Evolutionary conservation across 2,329 filamentous ascomycete genomes (phyloP).

Genomic region (Diaporthe ampelina): DNA sequence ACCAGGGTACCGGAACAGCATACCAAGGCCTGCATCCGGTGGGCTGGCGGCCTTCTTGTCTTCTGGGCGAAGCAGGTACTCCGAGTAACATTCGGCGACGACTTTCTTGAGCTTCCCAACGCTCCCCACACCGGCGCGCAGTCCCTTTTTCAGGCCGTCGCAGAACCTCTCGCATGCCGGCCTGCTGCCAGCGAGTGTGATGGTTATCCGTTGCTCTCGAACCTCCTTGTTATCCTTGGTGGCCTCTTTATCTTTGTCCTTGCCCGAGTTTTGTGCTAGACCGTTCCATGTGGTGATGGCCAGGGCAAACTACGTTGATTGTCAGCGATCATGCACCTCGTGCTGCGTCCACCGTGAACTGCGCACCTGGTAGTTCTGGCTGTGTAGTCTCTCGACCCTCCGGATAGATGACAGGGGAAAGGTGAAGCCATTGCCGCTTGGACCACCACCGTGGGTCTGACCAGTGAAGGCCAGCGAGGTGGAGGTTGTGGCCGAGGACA

Average conservation of each 20-base stretch:
- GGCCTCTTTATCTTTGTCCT: slow-evolving; percentile 63
- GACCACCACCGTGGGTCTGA: slow-evolving; percentile 92
- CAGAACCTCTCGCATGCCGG: slow-evolving; percentile 95
- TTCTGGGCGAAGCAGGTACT: slow-evolving; percentile 79
- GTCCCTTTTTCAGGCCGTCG: slow-evolving; percentile 91
- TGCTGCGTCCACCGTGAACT: background rate
- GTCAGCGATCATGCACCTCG: slow-evolving; percentile 42
- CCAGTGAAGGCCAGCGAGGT: slow-evolving; percentile 90
- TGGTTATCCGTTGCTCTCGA: slow-evolving; percentile 86
- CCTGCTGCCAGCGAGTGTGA: slow-evolving; percentile 90
- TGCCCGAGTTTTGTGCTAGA: slow-evolving; percentile 68
- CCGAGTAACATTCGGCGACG: slow-evolving; percentile 89
- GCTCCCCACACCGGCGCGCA: slow-evolving; percentile 88
- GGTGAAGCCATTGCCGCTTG: slow-evolving; percentile 95
- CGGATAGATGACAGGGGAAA: slow-evolving; percentile 93
- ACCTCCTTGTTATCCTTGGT: slow-evolving; percentile 57
- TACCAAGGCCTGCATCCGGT: slow-evolving; percentile 94
- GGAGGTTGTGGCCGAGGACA: slow-evolving; percentile 82
- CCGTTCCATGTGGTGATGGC: slow-evolving; percentile 96
- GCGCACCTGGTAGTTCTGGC: slow-evolving; percentile 82
- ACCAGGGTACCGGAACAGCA: slow-evolving; percentile 93
- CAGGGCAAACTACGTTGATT: slow-evolving; percentile 78
- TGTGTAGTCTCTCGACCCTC: slow-evolving; percentile 92
- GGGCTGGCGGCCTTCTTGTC: slow-evolving; percentile 73
- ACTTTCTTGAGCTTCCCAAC: slow-evolving; percentile 88